These are phyloP conservation scores for Corylus americana DNA, from an alignment of 306 rosid species.

Conservation along the genomic window DNA sequence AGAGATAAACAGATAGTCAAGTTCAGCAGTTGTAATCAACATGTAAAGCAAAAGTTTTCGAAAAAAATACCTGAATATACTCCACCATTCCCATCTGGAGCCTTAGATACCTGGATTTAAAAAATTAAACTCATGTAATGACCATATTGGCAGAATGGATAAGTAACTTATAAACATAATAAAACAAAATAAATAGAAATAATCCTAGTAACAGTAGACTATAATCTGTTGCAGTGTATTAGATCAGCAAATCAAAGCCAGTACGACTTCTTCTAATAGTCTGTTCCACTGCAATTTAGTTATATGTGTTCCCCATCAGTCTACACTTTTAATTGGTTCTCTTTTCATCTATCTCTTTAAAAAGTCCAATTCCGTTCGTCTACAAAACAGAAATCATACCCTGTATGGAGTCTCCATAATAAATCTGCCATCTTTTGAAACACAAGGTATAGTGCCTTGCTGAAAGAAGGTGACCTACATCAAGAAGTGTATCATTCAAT, in stretches of 20 bases:
- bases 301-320: background rate
- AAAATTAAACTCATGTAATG: conserved; percentile 33
- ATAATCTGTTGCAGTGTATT: background rate
- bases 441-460: conserved; percentile 97
- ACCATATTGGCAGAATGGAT: conserved; percentile 24
- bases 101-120: conserved; percentile 83
- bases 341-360: background rate
- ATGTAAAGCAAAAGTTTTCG: background rate
- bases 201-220: background rate
- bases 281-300: background rate
- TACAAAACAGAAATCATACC: conserved; percentile 44
- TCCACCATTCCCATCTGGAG: conserved; percentile 99
- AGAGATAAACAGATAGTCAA: conserved; percentile 18
- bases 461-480: conserved; percentile 88
- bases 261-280: background rate
- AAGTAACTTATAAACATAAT: conserved; percentile 11
- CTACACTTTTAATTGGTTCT: background rate
- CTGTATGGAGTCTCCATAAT: conserved; percentile 87
- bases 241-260: background rate
- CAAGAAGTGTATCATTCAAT: conserved; percentile 28
- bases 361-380: conserved; percentile 7
- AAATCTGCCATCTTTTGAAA: conserved; percentile 90
- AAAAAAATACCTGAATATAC: conserved; percentile 73
- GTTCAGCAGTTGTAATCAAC: conserved; percentile 14
- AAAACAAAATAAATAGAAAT: background rate